A percentile compares a stretch with the other conserved stretches of the same genome.
These are phyloP conservation scores for Podospora fimiseda DNA, from an alignment of 495 filamentous ascomycete genomes.

Conservation along the genomic window DNA sequence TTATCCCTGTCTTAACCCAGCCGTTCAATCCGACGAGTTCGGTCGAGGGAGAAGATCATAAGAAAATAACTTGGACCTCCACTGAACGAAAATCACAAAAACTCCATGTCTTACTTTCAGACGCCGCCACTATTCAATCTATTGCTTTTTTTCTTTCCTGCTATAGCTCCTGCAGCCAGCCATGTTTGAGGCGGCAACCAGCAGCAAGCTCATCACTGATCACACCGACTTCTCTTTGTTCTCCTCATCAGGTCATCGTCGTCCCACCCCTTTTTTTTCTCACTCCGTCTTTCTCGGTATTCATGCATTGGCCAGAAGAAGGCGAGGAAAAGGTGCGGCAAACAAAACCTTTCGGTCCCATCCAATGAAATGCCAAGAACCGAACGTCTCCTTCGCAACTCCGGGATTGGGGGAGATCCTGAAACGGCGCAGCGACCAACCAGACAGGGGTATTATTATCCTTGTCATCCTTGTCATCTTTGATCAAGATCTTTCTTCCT, in stretches of 20 bases:
- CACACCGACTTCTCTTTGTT: no score
- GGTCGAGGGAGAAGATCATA: no score
- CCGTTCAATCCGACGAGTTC: no score
- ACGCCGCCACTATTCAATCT: not conserved
- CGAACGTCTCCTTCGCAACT: no score
- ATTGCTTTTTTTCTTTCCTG: not conserved
- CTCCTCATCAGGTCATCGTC: not conserved
- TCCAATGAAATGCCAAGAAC: no score
- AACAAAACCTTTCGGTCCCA: no score
- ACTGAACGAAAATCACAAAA: not conserved
- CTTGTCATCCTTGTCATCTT: not conserved
- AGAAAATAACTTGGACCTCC: no score
- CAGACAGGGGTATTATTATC: not conserved
- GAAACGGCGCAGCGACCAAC: not conserved
- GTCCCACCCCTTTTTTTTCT: not conserved
- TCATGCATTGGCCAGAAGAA: not conserved
- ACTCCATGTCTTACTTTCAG: not conserved
- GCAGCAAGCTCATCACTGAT: no score
- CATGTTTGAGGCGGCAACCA: not conserved
- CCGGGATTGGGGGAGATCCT: not conserved
- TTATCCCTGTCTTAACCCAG: not conserved
- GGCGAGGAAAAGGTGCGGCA: not conserved
- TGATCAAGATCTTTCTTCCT: not conserved
- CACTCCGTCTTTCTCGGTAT: no score
- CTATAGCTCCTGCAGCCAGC: not conserved